Evolutionary conservation across 2,329 filamentous ascomycete genomes (phyloP), one percentile per base, ranked within the genome.

Genomic region (Apiospora phragmitis): DNA sequence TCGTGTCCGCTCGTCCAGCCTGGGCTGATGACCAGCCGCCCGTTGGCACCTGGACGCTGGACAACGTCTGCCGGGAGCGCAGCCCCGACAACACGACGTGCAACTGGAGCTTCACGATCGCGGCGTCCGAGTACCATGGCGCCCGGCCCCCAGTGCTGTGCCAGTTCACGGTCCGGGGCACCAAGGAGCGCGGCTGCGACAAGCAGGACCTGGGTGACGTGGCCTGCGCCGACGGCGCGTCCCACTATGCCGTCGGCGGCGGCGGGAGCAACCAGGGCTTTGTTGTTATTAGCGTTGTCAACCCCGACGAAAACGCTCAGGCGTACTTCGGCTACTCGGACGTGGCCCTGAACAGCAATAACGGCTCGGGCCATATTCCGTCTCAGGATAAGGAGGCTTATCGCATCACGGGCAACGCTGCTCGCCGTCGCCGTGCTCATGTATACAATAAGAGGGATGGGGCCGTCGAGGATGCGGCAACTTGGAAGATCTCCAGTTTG

Each of bases 311-410:
- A 42, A 49, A 68, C 38, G 67, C 67, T 4, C 21, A 47, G 67
- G 67, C 67, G 2, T 68, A 68, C 26, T 68, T 43, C 42, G 65
- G 65, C 24, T 35, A 21, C 35, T 67, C 65, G 38, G 65, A 67
- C 43, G n/a, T n/a, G n/a, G n/a, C 8, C 11, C 35, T 21, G 26
- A 38, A 47, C 35, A 45, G 24, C 65, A 38, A 47, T 21, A 45
- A 42, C 65, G 21, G 7, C 41, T 1, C 12, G 2, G 21, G 7
- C 21, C 8, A n/a, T 26, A 26, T 67, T 2, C 7, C 11, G 11
- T 4, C 65, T 0, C 65, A 67, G 65, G 14, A 21, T 11, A 67
- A 67, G n/a, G 9, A 8, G 2, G 62, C 62, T 18, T 38, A 32
- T 35, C 35, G 35, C 4, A 8, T 35, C 35, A 42, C 41, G 35